Base-by-base conservation (phyloP, 1,284 basidiomycete genomes). In the Sutorius eximius region DNA sequence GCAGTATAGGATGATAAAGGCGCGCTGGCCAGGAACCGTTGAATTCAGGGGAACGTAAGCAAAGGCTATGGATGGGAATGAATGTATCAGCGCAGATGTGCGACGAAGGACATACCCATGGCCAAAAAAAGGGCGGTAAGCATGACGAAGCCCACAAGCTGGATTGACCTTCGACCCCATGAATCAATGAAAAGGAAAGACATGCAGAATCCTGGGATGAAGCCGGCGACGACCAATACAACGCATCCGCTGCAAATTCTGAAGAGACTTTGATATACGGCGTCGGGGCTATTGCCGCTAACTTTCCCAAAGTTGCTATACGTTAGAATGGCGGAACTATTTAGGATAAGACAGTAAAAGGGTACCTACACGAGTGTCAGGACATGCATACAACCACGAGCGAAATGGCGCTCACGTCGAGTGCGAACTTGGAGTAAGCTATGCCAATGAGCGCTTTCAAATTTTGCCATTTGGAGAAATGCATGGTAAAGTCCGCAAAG, bases 1-100 rank as follows among this genome's bases (percentile, higher is more conserved):
- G 68, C 83, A 85, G 71, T 81, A 89, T 41, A 87, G 71, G 68
- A 81, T 78, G 46, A 87, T 78, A 67, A 89, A 85, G 1, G 77
- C 73, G 43, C 77, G 75, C 29, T 69, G 73, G 48, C 68, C 72
- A 8, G 59, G 15, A 18, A 18, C 8, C 18, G 80, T 76, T 45
- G 75, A 69, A 55, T 75, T 77, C 63, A 90, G 77, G 62, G 74
- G 72, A 59, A 80, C 63, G 70, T 83, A 87, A 11, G 74, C 80
- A 66, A 86, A 83, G 48, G 79, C 79, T 83, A 69, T 9, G 53
- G 36, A 11, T 24, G 3, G 44, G 3, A 27, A 44, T 53, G 51
- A 53, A 58, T 6, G 30, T n/a, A 42, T 30, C 22, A 10, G n/a
- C n/a, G 10, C 13, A 37, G 9, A 22, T 4, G 22, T 7, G 9